Evolutionary conservation across 192 early-diverging fungal genomes (phyloP).

Genomic region (Dissophora ornata): DNA sequence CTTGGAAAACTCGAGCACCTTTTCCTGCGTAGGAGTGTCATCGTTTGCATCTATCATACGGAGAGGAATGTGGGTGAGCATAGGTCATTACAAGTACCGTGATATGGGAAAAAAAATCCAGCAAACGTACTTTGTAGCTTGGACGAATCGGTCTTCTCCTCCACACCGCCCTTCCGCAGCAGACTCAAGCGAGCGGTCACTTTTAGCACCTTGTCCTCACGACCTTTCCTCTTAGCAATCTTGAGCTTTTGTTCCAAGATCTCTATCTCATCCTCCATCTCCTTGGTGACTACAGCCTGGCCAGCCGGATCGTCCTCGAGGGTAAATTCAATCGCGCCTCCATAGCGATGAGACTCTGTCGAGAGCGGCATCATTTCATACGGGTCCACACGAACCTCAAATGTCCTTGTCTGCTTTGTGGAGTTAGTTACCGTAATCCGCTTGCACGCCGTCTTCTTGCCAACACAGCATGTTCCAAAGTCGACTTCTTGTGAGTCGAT

Average conservation of each 20-base stretch:
- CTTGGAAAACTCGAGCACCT: slow-evolving; percentile 21
- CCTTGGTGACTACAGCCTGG: slow-evolving; percentile 64
- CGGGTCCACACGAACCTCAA: slow-evolving; percentile 82
- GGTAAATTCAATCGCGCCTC: slow-evolving; percentile 73
- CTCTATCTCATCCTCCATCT: slow-evolving; percentile 96
- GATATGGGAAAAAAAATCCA: too few relatives aligned
- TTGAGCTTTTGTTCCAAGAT: slow-evolving; percentile 97
- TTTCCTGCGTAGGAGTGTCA: slow-evolving; percentile 44
- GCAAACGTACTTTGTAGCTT: slow-evolving; percentile 25
- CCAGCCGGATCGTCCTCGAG: slow-evolving; percentile 70
- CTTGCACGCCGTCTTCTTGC: slow-evolving; percentile 65
- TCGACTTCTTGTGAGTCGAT: slow-evolving; percentile 78
- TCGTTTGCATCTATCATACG: slow-evolving; percentile 23
- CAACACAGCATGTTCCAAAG: slow-evolving; percentile 78
- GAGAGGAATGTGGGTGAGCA: neutral
- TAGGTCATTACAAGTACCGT: neutral
- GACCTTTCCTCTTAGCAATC: slow-evolving; percentile 92
- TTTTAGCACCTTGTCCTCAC: slow-evolving; percentile 88
- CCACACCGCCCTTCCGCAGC: slow-evolving; percentile 62
- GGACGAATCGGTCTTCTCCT: slow-evolving; percentile 17
- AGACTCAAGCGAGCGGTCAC: slow-evolving; percentile 80
- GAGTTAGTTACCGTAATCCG: slow-evolving; percentile 85
- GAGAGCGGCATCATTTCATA: slow-evolving; percentile 65
- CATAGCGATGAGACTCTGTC: slow-evolving; percentile 56
- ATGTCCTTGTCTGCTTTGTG: slow-evolving; percentile 78